Base-by-base conservation (phyloP, 1,284 basidiomycete genomes). In the Fomitopsis pinicola region DNA sequence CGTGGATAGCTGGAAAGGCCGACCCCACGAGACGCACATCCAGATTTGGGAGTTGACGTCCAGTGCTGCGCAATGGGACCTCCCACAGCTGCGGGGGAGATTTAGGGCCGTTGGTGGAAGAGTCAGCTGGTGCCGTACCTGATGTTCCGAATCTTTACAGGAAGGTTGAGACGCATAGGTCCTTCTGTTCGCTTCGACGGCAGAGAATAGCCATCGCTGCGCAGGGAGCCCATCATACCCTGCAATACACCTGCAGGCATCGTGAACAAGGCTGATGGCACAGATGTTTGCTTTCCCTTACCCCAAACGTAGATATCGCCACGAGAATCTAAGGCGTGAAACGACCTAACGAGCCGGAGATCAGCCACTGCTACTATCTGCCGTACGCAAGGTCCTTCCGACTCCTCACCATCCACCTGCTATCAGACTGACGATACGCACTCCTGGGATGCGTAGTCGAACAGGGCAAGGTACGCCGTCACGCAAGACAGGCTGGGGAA, bases 271-370 rank as follows among this genome's bases (percentile, higher is more conserved):
- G 12, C n/a, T 6, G 48, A 1, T 40, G 38, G 22, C 22, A n/a
- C 40, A 26, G 30, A 10, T 10, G 19, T 5, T 19, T 5, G 22
- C 19, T 17, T 22, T 17, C 5, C 60, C 77, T 63, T 71, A 91
- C 93, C 93, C 92, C 93, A 95, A n/a, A 91, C 91, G 73, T 88
- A 85, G 10, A 95, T 76, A 38, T 77, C 76, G 9, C 94, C 93
- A 57, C 82, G 75, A 2, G 87, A 87, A 72, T 94, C 91, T 50
- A 93, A 73, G 2, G 89, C 90, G 69, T 91, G 86, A 71, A 92
- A 92, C 40, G 87, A 91, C 91, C 90, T 92, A 61, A 36, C 36
- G 6, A 46, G 8, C 30, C 55, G 61, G 35, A 60, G 36, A 7
- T 42, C 33, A 40, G 40, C 2, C 22, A 56, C 53, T 44, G 58